Conservation (phyloP, 2,329 filamentous ascomycete genomes). For the Penicillium paneum region DNA sequence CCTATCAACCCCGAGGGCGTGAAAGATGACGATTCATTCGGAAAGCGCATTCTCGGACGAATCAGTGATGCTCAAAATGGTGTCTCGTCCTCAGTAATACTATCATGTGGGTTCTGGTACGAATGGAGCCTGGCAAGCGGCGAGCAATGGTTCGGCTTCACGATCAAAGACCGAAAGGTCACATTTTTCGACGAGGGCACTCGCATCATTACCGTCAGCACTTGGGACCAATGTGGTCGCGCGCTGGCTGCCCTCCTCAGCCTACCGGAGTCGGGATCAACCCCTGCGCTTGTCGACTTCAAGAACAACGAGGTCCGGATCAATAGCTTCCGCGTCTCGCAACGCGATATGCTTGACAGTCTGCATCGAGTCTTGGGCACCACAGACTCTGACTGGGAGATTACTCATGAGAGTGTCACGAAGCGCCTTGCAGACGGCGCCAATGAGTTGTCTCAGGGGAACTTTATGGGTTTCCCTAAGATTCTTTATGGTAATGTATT, state of each 20-base stretch:
- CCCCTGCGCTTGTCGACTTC: conserved; percentile 31
- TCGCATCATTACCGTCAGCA: conserved; percentile 56
- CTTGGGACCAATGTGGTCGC: conserved; percentile 55
- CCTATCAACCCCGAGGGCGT: conserved; percentile 27
- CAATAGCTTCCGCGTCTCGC: conserved; percentile 56
- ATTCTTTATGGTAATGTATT: conserved; percentile 10
- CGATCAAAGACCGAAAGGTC: conserved; percentile 42
- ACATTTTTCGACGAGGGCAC: conserved; percentile 56
- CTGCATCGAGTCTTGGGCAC: conserved; percentile 56
- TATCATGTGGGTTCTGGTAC: conserved; percentile 53
- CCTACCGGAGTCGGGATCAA: conserved; percentile 39
- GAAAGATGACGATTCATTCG: conserved; percentile 23
- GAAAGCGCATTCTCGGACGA: conserved; percentile 22
- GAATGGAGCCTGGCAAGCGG: conserved; percentile 47
- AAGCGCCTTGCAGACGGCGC: conserved; percentile 13
- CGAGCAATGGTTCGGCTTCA: conserved; percentile 46
- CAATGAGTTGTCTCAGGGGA: conserved; percentile 5
- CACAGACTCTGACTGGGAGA: conserved; percentile 57
- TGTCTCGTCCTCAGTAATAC: conserved; percentile 39
- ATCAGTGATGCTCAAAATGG: conserved; percentile 37
- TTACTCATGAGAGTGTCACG: conserved; percentile 7
- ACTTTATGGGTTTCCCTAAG: conserved; percentile 8
- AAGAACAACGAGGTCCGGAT: conserved; percentile 50
- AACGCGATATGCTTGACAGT: conserved; percentile 62
- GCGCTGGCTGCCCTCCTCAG: conserved; percentile 53